Evolutionary conservation across 441 rosid genomes (phyloP).

Genomic region (Jatropha multifida): DNA sequence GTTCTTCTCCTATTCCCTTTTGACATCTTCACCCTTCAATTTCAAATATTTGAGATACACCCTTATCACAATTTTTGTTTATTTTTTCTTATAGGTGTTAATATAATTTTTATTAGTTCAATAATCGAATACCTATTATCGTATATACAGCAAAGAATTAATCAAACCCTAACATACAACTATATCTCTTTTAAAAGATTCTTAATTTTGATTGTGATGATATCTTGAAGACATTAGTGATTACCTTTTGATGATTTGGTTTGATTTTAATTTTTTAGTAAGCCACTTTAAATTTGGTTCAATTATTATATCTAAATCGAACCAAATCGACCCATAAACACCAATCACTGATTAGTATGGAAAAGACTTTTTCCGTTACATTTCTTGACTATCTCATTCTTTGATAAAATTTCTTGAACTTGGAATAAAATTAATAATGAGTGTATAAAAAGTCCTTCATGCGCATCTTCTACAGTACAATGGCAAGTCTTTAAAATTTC

Average conservation of each 20-base stretch:
- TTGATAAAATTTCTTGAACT: not conserved
- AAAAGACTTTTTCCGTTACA: not conserved
- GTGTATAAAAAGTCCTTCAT: not conserved
- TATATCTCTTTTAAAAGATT: no score
- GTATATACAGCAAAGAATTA: no score
- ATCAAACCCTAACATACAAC: no score
- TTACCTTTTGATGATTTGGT: no score
- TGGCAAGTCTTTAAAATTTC: not conserved
- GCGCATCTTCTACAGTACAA: constrained; percentile 20
- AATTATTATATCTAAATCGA: no score
- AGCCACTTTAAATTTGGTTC: no score
- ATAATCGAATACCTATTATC: no score
- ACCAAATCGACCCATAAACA: no score
- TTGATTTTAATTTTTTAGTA: not conserved
- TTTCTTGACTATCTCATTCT: not conserved
- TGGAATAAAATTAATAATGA: constrained; percentile 7
- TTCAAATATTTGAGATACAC: not conserved
- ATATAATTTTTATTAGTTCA: no score
- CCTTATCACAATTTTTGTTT: not conserved
- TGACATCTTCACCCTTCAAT: constrained; percentile 10
- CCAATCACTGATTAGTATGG: no score
- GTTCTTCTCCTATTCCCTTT: not conserved
- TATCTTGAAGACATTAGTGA: not conserved
- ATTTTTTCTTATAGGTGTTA: no score
- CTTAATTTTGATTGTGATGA: not conserved